Conservation (phyloP, 805 yeast genomes). For the Myxozyma udenii region DNA sequence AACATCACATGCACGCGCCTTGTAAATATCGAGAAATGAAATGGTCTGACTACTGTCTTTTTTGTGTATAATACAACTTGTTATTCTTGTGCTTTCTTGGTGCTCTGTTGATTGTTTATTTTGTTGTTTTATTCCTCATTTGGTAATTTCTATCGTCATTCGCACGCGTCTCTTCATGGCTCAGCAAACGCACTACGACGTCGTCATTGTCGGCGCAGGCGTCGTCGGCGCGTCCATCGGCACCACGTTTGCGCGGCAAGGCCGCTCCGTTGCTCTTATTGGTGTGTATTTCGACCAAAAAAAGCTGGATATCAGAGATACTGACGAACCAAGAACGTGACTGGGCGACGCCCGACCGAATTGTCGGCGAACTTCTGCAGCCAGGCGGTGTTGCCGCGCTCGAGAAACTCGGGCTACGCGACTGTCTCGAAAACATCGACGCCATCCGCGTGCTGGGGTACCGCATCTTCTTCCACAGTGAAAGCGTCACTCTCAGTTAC, state of each 20-base stretch:
- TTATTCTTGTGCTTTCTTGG: background rate
- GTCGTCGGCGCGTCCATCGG: constrained; percentile 94
- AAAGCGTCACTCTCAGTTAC: constrained; percentile 61
- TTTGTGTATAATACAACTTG: background rate
- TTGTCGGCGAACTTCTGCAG: constrained; percentile 95
- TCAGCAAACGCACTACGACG: constrained; percentile 53
- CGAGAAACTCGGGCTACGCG: constrained; percentile 74
- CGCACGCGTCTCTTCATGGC: background rate
- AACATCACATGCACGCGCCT: background rate
- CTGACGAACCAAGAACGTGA: constrained; percentile 59
- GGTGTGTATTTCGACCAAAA: constrained; percentile 18
- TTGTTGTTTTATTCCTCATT: background rate
- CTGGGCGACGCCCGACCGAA: constrained; percentile 89
- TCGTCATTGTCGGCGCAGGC: constrained; percentile 96
- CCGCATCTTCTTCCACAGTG: constrained; percentile 64
- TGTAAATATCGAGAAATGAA: background rate
- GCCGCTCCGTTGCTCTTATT: constrained; percentile 69
- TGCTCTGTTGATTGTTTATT: background rate
- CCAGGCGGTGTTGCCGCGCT: constrained; percentile 93
- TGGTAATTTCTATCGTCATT: background rate
- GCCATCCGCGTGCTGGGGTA: constrained; percentile 80
- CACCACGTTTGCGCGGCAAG: constrained; percentile 83
- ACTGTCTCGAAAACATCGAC: constrained; percentile 68
- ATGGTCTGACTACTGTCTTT: no score
- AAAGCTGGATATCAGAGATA: constrained; percentile 37